Percentiles rank a stretch among this genome's conserved stretches.
Conservation (phyloP, 257 asterid species). For the Ligustrum vulgare region DNA sequence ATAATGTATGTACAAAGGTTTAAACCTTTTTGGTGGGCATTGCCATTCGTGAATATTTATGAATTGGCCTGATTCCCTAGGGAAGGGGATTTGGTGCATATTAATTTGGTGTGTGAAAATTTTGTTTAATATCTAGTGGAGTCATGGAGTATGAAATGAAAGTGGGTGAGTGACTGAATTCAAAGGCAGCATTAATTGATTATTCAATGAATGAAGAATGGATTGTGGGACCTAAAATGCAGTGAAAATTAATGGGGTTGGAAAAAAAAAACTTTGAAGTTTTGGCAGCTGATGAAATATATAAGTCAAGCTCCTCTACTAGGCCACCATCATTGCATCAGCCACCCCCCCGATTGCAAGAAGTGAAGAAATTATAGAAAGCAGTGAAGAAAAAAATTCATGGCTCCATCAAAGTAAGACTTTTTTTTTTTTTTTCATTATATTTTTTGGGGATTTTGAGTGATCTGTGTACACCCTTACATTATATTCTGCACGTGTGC, state of each 20-base stretch:
- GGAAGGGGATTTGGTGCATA: slow-evolving; percentile 68
- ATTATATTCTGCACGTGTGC: slow-evolving; percentile 51
- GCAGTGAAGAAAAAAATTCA: slow-evolving; percentile 17
- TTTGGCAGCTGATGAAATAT: slow-evolving; percentile 30
- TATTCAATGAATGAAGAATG: slow-evolving; percentile 30
- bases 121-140: slow-evolving; percentile 43
- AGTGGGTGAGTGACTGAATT: slow-evolving; percentile 51
- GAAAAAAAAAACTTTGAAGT: slow-evolving; percentile 34
- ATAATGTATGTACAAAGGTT: slow-evolving; percentile 37
- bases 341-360: slow-evolving; percentile 9
- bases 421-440: not conserved
- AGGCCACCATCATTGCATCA: slow-evolving; percentile 36
- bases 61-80: slow-evolving; percentile 72
- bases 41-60: slow-evolving; percentile 38
- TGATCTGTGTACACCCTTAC: slow-evolving; percentile 47
- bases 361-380: not conserved
- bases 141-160: slow-evolving; percentile 31
- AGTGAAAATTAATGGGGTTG: slow-evolving; percentile 35
- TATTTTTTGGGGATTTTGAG: slow-evolving; percentile 36
- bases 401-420: slow-evolving; percentile 27
- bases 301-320: slow-evolving; percentile 34
- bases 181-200: slow-evolving; percentile 48
- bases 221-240: slow-evolving; percentile 44
- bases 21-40: slow-evolving; percentile 37
- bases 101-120: slow-evolving; percentile 40